phyloP scores from a whole-genome alignment of 257 asterid genomes.

The Plectranthus barbatus region DNA sequence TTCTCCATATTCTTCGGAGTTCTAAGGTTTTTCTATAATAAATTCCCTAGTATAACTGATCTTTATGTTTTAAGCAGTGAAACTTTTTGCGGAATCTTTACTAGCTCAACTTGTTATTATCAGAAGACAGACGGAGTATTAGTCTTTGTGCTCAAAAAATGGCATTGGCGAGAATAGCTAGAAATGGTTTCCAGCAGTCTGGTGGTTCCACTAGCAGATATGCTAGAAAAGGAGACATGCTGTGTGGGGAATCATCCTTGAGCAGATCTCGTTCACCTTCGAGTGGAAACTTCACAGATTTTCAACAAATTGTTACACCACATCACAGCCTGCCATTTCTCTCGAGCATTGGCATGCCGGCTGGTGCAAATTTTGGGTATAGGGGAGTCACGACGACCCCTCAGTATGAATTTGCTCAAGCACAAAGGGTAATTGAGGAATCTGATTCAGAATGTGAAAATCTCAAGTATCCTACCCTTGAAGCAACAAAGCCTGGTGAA shows the following conservation, averaged over 20 bases:
- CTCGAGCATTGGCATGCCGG: conserved; percentile 19
- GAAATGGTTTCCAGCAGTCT: conserved; percentile 45
- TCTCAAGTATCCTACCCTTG: conserved; percentile 61
- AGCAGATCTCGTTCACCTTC: conserved; percentile 15
- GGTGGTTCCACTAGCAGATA: conserved; percentile 30
- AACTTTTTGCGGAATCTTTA: not conserved
- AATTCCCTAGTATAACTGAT: not conserved
- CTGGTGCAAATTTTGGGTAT: conserved; percentile 23
- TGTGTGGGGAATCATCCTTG: conserved; percentile 16
- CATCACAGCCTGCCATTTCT: conserved; percentile 19
- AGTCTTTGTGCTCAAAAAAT: conserved; percentile 18
- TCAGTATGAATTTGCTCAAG: conserved; percentile 37
- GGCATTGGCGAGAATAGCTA: conserved; percentile 74
- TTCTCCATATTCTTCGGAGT: conserved; percentile 20
- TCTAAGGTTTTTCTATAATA: not conserved
- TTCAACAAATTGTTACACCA: conserved; percentile 11
- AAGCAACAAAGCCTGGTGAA: conserved; percentile 76
- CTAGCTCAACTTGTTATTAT: conserved; percentile 2
- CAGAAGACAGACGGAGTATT: not conserved
- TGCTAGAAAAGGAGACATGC: conserved; percentile 15
- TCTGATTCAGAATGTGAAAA: conserved; percentile 53
- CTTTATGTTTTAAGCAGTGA: not conserved
- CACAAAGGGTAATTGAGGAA: conserved; percentile 40
- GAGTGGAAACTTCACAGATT: conserved; percentile 12
- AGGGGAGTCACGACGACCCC: conserved; percentile 61